phyloP scores from a whole-genome alignment of 2,329 filamentous ascomycete genomes.

The Alternaria consortialis region DNA sequence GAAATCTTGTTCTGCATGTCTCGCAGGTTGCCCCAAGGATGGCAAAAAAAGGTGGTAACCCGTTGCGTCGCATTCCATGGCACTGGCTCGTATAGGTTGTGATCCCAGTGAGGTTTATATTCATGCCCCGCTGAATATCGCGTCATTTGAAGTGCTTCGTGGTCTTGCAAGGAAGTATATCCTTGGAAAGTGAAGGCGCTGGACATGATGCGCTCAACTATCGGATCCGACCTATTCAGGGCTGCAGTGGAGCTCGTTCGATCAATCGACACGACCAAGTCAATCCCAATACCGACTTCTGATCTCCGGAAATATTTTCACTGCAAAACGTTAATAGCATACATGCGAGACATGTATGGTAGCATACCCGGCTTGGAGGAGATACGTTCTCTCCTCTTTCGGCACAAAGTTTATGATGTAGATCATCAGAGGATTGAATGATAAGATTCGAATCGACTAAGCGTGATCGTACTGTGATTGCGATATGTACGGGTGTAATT shows the following conservation, averaged over 20 bases:
- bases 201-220: not conserved
- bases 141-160: not conserved
- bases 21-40: slow-evolving; percentile 3
- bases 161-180: not conserved
- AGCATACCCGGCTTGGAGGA: not conserved
- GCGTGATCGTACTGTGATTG: too few relatives aligned
- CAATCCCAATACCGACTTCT: not conserved
- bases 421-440: slow-evolving; percentile 1
- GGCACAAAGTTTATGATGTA: not conserved
- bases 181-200: slow-evolving; percentile 4
- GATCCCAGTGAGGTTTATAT: slow-evolving; percentile 7
- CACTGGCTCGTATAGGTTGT: not conserved
- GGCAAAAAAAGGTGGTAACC: slow-evolving; percentile 8
- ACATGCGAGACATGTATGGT: not conserved
- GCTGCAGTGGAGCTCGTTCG: not conserved
- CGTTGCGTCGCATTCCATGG: not conserved
- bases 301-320: not conserved
- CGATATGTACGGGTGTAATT: too few relatives aligned
- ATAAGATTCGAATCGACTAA: slow-evolving; percentile 29
- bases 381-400: not conserved
- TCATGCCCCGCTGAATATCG: not conserved
- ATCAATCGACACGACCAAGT: too few relatives aligned
- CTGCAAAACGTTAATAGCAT: too few relatives aligned
- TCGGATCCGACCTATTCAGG: not conserved
- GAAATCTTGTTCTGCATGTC: slow-evolving; percentile 1